These are phyloP conservation scores for Lentinula guzmanii DNA, from an alignment of 768 basidiomycete genomes.

Conservation along the genomic window DNA sequence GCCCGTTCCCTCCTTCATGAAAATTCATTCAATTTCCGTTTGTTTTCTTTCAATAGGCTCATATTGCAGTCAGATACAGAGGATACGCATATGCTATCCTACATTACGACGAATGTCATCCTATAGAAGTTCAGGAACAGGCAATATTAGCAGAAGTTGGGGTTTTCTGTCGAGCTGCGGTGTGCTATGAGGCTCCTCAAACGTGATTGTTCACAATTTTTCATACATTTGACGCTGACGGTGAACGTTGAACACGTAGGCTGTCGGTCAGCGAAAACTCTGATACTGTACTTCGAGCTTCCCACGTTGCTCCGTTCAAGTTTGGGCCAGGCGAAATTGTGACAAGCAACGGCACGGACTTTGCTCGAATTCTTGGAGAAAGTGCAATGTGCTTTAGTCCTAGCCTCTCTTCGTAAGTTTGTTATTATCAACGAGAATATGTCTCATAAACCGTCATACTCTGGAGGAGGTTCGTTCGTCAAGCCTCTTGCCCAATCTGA, in stretches of 20 bases:
- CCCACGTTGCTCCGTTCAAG: background rate
- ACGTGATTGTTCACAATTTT: background rate
- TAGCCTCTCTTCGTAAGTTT: background rate
- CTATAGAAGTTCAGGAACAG: background rate
- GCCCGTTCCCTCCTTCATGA: background rate
- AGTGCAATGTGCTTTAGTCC: background rate
- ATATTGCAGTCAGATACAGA: background rate
- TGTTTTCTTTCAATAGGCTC: background rate
- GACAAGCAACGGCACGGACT: background rate
- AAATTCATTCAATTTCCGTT: background rate
- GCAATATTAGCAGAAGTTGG: background rate
- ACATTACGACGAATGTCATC: background rate
- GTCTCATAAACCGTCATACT: background rate
- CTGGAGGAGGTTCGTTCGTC: conserved; percentile 1
- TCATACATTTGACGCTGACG: background rate
- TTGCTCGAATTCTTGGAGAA: background rate
- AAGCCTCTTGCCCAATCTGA: conserved; percentile 1
- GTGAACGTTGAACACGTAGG: background rate
- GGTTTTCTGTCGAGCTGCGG: background rate
- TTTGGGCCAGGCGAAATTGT: background rate
- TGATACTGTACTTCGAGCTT: background rate
- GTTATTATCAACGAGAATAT: background rate
- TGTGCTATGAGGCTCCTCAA: background rate
- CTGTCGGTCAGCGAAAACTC: background rate
- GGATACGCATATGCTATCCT: background rate